phyloP scores from a whole-genome alignment of 2,329 filamentous ascomycete genomes.

The Microdochium paspali region DNA sequence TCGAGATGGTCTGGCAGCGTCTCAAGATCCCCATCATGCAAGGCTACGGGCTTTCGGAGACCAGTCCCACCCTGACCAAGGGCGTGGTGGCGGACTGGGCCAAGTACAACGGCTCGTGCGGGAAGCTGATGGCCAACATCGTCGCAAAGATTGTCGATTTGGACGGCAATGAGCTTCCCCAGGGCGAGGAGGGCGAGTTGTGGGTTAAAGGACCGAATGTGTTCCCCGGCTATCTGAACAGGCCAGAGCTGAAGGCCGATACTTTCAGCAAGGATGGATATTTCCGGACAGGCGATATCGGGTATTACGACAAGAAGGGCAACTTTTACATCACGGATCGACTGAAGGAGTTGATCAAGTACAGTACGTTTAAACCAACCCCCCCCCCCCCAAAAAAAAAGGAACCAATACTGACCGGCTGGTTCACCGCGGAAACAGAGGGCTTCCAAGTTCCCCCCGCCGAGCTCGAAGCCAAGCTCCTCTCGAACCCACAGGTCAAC shows the following conservation, averaged over 20 bases:
- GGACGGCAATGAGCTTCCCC: conserved; percentile 43
- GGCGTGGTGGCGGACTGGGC: conserved; percentile 71
- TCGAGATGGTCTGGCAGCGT: conserved; percentile 64
- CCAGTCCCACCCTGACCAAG: conserved; percentile 67
- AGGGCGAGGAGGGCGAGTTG: conserved; percentile 58
- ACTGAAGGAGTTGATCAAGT: conserved; percentile 59
- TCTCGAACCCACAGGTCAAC: conserved; percentile 30
- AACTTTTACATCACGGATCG: conserved; percentile 90
- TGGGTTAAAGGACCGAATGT: conserved; percentile 75
- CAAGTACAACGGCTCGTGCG: conserved; percentile 67
- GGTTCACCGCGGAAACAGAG: conserved; percentile 46
- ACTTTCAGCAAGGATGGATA: conserved; percentile 70
- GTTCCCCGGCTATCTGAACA: conserved; percentile 71
- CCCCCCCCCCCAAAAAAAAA: too few relatives aligned
- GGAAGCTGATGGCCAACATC: conserved; percentile 69
- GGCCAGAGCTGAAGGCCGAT: conserved; percentile 58
- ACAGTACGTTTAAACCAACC: conserved; percentile 43
- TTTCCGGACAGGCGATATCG: conserved; percentile 87
- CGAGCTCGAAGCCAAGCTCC: conserved; percentile 45
- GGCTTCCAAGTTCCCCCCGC: conserved; percentile 64
- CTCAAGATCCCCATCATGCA: conserved; percentile 80
- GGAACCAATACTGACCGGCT: too few relatives aligned
- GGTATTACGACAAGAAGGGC: conserved; percentile 64
- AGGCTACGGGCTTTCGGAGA: conserved; percentile 85
- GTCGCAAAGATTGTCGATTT: conserved; percentile 70